Evolutionary conservation across 2,329 filamentous ascomycete species (phyloP), one percentile per base, ranked within the genome.

Genomic region (Albophoma yamanashiensis): DNA sequence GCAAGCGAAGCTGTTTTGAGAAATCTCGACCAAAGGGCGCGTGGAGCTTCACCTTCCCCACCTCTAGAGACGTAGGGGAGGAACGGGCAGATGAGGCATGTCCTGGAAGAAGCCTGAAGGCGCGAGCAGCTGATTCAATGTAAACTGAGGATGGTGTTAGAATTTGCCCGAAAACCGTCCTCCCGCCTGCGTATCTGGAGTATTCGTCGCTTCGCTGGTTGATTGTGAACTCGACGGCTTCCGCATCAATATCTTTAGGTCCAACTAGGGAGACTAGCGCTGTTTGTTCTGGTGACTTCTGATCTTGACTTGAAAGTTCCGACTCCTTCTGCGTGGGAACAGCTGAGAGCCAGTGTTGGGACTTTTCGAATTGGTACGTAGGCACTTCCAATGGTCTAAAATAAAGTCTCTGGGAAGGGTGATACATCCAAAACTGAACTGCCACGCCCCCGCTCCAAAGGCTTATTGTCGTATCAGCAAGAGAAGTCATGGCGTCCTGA

Each of bases 291-390:
- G 9, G n/a, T 2, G 4, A 20, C n/a, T 12, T 40, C n/a, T 27
- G 25, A 12, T 11, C 14, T 17, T n/a, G 27, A 15, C 27, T 57
- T 57, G 27, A 1, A 7, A 25, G 11, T 47, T 22, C 4, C 9
- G 22, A 12, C 3, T 11, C n/a, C 9, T 45, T 12, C 25, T 25
- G 43, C 22, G n/a, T 43, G 17, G 40, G 40, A 17, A 57, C 22
- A 5, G 31, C 40, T 1, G 65, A 61, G 20, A 68, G 61, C 68
- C 70, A 71, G 55, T 70, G 66, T 0, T 59, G 57, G 5, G 61
- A 64, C 56, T 68, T 67, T 15, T 68, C 66, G 43, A 71, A 73
- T 38, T 70, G 69, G 25, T 71, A 70, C 0, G 65, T 61, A 4
- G 71, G 69, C n/a, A 72, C 58, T 25, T 62, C 62, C 4, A 69